Conservation (phyloP, 1,284 basidiomycete species). For the Leccinum cinnamomeum region DNA sequence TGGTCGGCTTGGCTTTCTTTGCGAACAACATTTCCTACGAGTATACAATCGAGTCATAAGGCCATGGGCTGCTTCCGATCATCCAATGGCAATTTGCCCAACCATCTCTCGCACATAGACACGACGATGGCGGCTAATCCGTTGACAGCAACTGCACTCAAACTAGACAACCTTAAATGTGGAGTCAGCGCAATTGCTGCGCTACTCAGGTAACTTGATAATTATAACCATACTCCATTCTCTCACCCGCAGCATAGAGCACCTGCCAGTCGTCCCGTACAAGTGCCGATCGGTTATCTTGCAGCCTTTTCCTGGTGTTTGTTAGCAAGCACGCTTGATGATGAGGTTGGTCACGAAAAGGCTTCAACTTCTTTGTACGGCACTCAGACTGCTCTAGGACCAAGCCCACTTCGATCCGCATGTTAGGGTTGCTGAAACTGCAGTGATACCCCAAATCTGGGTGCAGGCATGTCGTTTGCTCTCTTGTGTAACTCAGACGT, state of each 20-base stretch:
- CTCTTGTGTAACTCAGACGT: constrained; percentile 51
- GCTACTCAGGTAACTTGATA: constrained; percentile 47
- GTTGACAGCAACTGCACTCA: constrained; percentile 48
- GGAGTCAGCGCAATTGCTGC: constrained; percentile 52
- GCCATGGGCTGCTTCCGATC: constrained; percentile 6
- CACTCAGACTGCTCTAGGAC: constrained; percentile 36
- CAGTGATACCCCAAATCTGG: constrained; percentile 56
- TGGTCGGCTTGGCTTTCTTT: constrained; percentile 60
- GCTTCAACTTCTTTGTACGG: neutral
- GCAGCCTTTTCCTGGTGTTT: constrained; percentile 52
- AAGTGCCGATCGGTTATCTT: constrained; percentile 67
- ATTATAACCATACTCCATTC: neutral
- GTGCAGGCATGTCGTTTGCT: constrained; percentile 53
- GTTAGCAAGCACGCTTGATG: constrained; percentile 58
- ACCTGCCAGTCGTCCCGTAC: constrained; percentile 63
- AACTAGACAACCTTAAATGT: constrained; percentile 58
- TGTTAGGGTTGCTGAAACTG: constrained; percentile 52
- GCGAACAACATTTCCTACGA: constrained; percentile 53
- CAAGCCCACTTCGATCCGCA: constrained; percentile 50
- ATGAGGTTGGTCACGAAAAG: constrained; percentile 36
- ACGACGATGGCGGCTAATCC: constrained; percentile 35
- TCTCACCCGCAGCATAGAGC: constrained; percentile 41
- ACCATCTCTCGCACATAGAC: constrained; percentile 13
- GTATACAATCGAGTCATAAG: constrained; percentile 19
- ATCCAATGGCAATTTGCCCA: constrained; percentile 13